A percentile compares a stretch with the other conserved stretches of the same genome.
These are phyloP conservation scores for Penicillium psychrosexuale DNA, from an alignment of 2,329 filamentous ascomycete species.

Conservation along the genomic window DNA sequence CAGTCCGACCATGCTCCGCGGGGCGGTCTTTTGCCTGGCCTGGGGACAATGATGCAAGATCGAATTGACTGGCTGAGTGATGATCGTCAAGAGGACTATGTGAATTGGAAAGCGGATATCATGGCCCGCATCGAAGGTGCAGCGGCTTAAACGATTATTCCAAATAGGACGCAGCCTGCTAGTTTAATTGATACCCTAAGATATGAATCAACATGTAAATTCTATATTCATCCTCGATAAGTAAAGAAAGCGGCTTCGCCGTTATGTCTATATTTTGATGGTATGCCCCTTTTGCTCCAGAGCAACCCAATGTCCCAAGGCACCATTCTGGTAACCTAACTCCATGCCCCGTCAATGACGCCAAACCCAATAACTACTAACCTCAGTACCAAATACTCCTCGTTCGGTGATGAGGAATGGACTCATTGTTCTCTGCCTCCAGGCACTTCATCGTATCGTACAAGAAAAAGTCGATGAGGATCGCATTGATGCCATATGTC, in stretches of 20 bases:
- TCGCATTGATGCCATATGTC: conserved; percentile 65
- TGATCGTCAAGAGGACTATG: conserved; percentile 42
- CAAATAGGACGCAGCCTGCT: conserved; percentile 2
- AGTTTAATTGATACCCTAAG: conserved; percentile 22
- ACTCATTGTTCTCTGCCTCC: conserved; percentile 58
- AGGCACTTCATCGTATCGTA: conserved; percentile 91
- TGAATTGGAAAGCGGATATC: conserved; percentile 44
- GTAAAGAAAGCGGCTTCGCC: background rate
- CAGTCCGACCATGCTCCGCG: conserved; percentile 20
- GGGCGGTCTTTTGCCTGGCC: conserved; percentile 43
- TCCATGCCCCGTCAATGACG: conserved; percentile 1
- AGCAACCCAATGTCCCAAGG: background rate
- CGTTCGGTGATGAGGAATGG: conserved; percentile 79
- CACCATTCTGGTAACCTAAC: background rate
- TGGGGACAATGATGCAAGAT: conserved; percentile 53
- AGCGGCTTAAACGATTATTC: conserved; percentile 7
- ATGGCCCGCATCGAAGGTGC: conserved; percentile 36
- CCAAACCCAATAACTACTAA: background rate
- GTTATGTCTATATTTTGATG: background rate
- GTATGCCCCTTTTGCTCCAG: background rate
- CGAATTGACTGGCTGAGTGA: conserved; percentile 48
- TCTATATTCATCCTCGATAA: background rate
- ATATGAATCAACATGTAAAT: conserved; percentile 1
- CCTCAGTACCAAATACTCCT: conserved; percentile 88
- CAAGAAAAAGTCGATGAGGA: conserved; percentile 94